Evolutionary conservation across 805 yeast species (phyloP).

Genomic region (Brettanomyces custersianus): DNA sequence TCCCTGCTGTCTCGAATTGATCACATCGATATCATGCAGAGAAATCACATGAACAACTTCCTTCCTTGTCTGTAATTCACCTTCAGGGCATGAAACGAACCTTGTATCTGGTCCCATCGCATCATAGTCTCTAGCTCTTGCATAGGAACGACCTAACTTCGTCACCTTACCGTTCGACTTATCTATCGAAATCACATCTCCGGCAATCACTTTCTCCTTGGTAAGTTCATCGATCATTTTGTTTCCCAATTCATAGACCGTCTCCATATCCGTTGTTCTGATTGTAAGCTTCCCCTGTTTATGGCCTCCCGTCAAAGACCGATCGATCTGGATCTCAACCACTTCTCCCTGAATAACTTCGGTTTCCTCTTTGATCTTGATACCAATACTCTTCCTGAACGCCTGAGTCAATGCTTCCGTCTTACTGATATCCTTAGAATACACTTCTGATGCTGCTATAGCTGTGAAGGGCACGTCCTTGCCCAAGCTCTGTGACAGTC

Average conservation of each 20-base stretch:
- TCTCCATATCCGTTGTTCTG: constrained; percentile 80
- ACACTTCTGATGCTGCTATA: constrained; percentile 88
- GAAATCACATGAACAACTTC: constrained; percentile 97
- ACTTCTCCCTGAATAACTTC: constrained; percentile 99
- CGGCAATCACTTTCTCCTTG: constrained; percentile 88
- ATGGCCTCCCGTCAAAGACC: constrained; percentile 87
- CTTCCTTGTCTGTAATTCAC: constrained; percentile 96
- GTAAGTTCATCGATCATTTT: constrained; percentile 76
- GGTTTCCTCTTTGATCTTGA: constrained; percentile 91
- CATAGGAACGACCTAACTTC: constrained; percentile 97
- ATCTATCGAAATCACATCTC: constrained; percentile 95
- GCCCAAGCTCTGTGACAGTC: constrained; percentile 92
- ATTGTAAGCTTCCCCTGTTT: constrained; percentile 73
- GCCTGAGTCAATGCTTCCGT: constrained; percentile 95
- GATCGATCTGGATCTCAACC: constrained; percentile 90
- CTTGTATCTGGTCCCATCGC: constrained; percentile 85
- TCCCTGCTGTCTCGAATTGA: constrained; percentile 93
- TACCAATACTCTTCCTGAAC: constrained; percentile 92
- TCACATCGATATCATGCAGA: constrained; percentile 90
- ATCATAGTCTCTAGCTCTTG: constrained; percentile 96
- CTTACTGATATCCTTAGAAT: constrained; percentile 93
- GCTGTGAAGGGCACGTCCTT: constrained; percentile 98
- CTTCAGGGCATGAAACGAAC: constrained; percentile 96
- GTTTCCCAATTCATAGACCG: constrained; percentile 54
- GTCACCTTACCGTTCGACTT: constrained; percentile 97